phyloP scores from a whole-genome alignment of 805 yeast species.

The Naumovozyma baii region DNA sequence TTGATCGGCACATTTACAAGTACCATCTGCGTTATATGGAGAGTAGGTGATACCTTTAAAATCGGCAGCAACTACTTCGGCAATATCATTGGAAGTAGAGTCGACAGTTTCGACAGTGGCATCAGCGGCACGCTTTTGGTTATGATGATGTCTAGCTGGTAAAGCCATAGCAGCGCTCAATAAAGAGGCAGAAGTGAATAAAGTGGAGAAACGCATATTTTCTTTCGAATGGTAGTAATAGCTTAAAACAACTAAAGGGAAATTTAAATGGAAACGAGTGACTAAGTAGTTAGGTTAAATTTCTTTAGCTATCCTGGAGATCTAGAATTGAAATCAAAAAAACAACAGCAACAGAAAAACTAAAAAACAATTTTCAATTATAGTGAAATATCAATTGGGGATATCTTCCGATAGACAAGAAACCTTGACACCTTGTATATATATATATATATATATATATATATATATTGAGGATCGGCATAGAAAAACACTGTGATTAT shows the following conservation, averaged over 20 bases:
- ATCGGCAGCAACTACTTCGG: slow-evolving; percentile 31
- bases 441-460: too few relatives aligned
- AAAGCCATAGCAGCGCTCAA: slow-evolving; percentile 44
- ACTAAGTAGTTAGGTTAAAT: slow-evolving; percentile 7
- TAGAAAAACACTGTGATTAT: too few relatives aligned
- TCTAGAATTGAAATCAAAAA: background rate
- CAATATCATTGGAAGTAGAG: slow-evolving; percentile 26
- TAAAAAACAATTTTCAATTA: too few relatives aligned
- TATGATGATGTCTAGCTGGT: slow-evolving; percentile 53
- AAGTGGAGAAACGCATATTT: slow-evolving; percentile 42
- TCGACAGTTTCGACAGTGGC: slow-evolving; percentile 28
- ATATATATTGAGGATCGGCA: too few relatives aligned
- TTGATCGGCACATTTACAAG: slow-evolving; percentile 52
- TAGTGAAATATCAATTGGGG: too few relatives aligned
- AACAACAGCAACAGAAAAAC: too few relatives aligned
- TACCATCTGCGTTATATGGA: slow-evolving; percentile 62
- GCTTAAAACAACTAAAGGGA: too few relatives aligned
- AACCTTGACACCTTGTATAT: too few relatives aligned
- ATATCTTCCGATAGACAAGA: too few relatives aligned
- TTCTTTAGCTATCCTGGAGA: background rate
- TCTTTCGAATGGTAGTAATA: background rate
- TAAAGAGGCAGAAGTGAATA: slow-evolving; percentile 38
- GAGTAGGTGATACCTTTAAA: slow-evolving; percentile 74
- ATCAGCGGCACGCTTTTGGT: slow-evolving; percentile 36
- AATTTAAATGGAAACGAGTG: slow-evolving; percentile 2